phyloP scores from a whole-genome alignment of 345 rosid species.

The Salix udensis region DNA sequence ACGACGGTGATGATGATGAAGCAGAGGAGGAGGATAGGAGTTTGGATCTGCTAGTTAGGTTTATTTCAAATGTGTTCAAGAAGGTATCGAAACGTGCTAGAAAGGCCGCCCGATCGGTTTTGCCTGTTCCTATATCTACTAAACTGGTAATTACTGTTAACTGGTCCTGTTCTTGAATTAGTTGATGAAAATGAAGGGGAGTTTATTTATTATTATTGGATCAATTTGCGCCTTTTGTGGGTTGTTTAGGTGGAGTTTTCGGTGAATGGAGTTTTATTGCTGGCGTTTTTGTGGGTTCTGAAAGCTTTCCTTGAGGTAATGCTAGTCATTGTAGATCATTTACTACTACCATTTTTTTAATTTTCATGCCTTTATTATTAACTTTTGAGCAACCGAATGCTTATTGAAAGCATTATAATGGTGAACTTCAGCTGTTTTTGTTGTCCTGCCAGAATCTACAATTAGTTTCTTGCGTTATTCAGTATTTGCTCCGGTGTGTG shows the following conservation, averaged over 20 bases:
- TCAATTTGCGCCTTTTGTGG: not conserved
- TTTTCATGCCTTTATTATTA: not conserved
- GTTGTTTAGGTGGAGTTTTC: conserved; percentile 66
- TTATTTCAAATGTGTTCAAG: conserved; percentile 62
- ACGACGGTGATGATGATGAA: conserved; percentile 51
- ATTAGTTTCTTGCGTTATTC: not conserved
- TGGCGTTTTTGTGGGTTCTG: conserved; percentile 81
- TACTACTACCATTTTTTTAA: not conserved
- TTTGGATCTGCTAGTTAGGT: conserved; percentile 68
- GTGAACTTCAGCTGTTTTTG: too few species aligned
- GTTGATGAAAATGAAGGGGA: too few species aligned
- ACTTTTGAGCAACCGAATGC: too few species aligned
- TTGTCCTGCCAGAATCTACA: too few species aligned
- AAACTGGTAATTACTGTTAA: conserved; percentile 41
- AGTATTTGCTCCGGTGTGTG: not conserved
- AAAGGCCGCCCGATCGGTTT: conserved; percentile 79
- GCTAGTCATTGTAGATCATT: not conserved
- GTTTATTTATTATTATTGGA: not conserved
- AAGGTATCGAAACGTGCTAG: conserved; percentile 70
- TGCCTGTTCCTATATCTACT: conserved; percentile 61
- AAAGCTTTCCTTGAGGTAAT: conserved; percentile 92
- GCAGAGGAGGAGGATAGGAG: conserved; percentile 80
- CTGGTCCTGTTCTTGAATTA: not conserved
- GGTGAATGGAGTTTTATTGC: conserved; percentile 73
- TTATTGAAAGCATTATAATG: too few species aligned